Evolutionary conservation across 805 yeast genomes (phyloP), one percentile per base, ranked within the genome.

Genomic region (Monosporozyma unispora): DNA sequence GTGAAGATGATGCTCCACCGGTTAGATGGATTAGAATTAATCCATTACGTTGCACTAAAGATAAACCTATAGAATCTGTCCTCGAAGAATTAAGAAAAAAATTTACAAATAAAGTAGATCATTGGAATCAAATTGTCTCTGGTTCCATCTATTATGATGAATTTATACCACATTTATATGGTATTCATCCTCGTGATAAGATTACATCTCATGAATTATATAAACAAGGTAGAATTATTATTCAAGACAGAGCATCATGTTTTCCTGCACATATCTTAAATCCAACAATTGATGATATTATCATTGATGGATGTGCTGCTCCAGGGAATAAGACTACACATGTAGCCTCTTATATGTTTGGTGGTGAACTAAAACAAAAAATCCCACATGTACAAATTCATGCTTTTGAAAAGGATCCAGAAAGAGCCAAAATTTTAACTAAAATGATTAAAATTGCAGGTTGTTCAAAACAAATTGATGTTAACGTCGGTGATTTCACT

Each of bases 241-340:
- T 93, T 52, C 99, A 93, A 68, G 99, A 93, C 63, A 73, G 99
- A 47, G 96, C 98, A 0, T 89, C 97, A 1, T 93, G 99, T 64
- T 89, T 93, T 62, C 99, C 99, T 0, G 96, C 95, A 0, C 80
- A 79, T 52, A 89, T 93, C 25, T 68, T 93, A 45, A 73, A 78
- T 53, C 87, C 91, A 0, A 49, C 63, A 0, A 72, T 78, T 3
- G 84, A 82, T 43, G 82, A 77, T 51, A 67, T 73, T 22, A 80
- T 89, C 10, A 85, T 93, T 43, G 99, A 93, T 68, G 84, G 96
- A 1, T 90, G 97, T 69, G 90, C 98, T 2, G 99, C 99, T 0
- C 99, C 99, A 4, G 99, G 99, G 4, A 93, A 93, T 67, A 95
- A 93, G 64, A 93, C 99, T 0, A 87, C 97, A 0, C 98, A 91